phyloP scores from a whole-genome alignment of 441 rosid genomes.

The Daphne laureola region DNA sequence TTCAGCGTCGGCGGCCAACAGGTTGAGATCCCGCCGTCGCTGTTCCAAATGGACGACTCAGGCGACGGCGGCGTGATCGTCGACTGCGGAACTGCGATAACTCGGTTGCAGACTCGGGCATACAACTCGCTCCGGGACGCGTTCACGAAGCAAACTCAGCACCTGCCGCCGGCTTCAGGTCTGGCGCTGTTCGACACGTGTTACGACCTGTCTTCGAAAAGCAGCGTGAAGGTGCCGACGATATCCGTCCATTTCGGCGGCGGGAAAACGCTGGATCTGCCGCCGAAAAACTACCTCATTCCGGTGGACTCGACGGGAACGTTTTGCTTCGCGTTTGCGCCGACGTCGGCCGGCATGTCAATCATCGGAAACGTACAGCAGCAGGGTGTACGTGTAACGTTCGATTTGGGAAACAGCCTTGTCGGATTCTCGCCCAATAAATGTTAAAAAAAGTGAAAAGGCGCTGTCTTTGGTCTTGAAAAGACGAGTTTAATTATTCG shows the following conservation, averaged over 20 bases:
- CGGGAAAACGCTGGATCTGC: constrained; percentile 28
- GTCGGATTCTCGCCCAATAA: constrained; percentile 46
- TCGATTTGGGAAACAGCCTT: constrained; percentile 33
- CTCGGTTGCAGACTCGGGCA: constrained; percentile 53
- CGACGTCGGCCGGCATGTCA: constrained; percentile 45
- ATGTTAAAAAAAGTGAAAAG: constrained; percentile 25
- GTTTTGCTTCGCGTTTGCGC: constrained; percentile 65
- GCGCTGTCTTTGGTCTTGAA: neutral
- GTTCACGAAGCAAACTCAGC: constrained; percentile 21
- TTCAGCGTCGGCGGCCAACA: constrained; percentile 51
- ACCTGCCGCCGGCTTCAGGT: constrained; percentile 28
- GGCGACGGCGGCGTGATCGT: constrained; percentile 56
- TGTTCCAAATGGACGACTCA: constrained; percentile 37
- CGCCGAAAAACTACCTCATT: constrained; percentile 51
- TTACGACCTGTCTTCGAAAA: constrained; percentile 40
- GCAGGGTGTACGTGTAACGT: constrained; percentile 57
- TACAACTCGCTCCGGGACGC: constrained; percentile 56
- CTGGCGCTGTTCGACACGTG: constrained; percentile 60
- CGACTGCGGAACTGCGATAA: constrained; percentile 63
- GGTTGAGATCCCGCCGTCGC: constrained; percentile 32
- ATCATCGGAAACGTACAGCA: constrained; percentile 67
- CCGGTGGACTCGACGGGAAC: constrained; percentile 52
- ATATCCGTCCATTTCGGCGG: constrained; percentile 42
- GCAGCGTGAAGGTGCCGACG: constrained; percentile 48
- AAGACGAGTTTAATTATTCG: too few relatives aligned